phyloP scores from a whole-genome alignment of 441 rosid species.

The Pelargonium cotyledonis region DNA sequence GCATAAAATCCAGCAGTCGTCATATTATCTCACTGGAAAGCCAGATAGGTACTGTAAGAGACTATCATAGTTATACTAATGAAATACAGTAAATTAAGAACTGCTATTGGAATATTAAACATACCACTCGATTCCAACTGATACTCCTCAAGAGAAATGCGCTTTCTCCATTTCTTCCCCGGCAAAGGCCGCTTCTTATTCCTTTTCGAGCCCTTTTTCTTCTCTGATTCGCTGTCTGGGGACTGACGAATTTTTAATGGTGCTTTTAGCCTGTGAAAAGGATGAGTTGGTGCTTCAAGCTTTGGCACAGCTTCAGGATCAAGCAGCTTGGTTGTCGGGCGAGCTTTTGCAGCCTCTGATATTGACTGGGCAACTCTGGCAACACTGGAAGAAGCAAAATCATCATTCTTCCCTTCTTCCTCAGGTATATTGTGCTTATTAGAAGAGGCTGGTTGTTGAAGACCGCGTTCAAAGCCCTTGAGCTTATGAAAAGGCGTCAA shows the following conservation, averaged over 20 bases:
- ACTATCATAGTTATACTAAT: too few species aligned
- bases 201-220: constrained; percentile 31
- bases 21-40: neutral
- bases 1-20: neutral
- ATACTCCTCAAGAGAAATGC: constrained; percentile 52
- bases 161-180: constrained; percentile 74
- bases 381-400: constrained; percentile 45
- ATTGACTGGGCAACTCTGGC: constrained; percentile 55
- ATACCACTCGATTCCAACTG: constrained; percentile 51
- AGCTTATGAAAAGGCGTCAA: constrained; percentile 94
- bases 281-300: constrained; percentile 71
- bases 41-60: neutral
- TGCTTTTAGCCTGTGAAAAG: constrained; percentile 68
- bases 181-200: constrained; percentile 83
- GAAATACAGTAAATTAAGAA: neutral
- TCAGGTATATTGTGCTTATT: constrained; percentile 24
- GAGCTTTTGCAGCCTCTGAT: constrained; percentile 67
- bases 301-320: constrained; percentile 64
- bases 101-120: constrained; percentile 21
- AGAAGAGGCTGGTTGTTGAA: constrained; percentile 60
- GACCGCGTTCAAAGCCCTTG: constrained; percentile 79
- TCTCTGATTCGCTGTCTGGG: constrained; percentile 40
- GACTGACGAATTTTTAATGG: constrained; percentile 43
- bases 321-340: constrained; percentile 75
- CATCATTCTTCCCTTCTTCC: constrained; percentile 38